These are phyloP conservation scores for Cytospora leucostoma DNA, from an alignment of 2,329 filamentous ascomycete species.

Conservation along the genomic window DNA sequence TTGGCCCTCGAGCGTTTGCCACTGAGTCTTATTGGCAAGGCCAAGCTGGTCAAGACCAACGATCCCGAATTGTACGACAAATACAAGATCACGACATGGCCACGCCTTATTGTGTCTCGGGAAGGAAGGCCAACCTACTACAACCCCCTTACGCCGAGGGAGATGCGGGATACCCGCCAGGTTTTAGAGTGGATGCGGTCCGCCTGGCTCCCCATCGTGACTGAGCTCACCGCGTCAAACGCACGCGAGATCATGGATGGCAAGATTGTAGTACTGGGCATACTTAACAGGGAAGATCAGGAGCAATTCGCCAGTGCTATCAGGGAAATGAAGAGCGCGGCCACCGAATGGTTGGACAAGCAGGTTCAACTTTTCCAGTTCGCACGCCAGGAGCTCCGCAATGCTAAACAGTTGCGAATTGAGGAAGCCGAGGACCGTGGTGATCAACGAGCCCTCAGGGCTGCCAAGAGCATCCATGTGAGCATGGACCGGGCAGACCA, in stretches of 20 bases:
- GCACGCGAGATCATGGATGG: constrained; percentile 93
- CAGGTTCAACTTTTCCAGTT: constrained; percentile 89
- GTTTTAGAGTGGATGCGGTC: constrained; percentile 92
- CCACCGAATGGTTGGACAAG: constrained; percentile 97
- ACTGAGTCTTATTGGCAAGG: constrained; percentile 85
- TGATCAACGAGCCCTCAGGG: constrained; percentile 81
- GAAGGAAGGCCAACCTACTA: constrained; percentile 92
- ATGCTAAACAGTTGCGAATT: constrained; percentile 91
- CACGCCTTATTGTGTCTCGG: constrained; percentile 84
- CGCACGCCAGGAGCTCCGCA: constrained; percentile 88
- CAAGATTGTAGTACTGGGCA: constrained; percentile 90
- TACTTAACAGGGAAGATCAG: constrained; percentile 77
- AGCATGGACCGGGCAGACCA: constrained; percentile 85
- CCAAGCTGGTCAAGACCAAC: constrained; percentile 83
- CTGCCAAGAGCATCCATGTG: constrained; percentile 88
- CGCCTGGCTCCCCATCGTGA: constrained; percentile 94
- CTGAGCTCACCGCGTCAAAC: constrained; percentile 88
- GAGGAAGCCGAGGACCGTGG: constrained; percentile 94
- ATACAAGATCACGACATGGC: constrained; percentile 97
- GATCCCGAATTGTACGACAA: constrained; percentile 73
- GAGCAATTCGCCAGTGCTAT: constrained; percentile 78
- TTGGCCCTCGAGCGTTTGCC: constrained; percentile 82
- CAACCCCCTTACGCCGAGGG: constrained; percentile 78
- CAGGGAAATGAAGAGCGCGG: constrained; percentile 92
- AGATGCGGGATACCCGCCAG: constrained; percentile 85